Percentiles rank a stretch among this genome's conserved stretches.
These are phyloP conservation scores for Populus tomentosa DNA, from an alignment of 441 rosid genomes.

Conservation along the genomic window DNA sequence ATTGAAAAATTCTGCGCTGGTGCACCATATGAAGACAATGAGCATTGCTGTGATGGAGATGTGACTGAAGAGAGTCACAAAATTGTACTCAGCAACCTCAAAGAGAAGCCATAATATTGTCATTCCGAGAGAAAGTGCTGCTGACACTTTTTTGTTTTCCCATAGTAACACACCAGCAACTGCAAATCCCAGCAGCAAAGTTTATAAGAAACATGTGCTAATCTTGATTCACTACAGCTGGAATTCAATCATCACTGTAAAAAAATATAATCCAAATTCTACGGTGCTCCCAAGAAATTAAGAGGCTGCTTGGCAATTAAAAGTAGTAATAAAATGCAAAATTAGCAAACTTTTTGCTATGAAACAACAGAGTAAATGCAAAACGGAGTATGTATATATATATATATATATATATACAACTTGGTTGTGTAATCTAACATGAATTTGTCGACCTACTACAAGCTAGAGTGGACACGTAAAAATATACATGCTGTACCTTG, in stretches of 20 bases:
- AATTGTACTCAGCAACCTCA: slow-evolving; percentile 78
- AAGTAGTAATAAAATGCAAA: not conserved
- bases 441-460: not conserved
- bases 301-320: not conserved
- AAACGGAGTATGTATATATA: too few relatives aligned
- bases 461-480: not conserved
- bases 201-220: not conserved
- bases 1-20: slow-evolving; percentile 45
- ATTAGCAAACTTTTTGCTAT: not conserved
- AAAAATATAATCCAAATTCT: not conserved
- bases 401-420: not conserved
- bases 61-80: slow-evolving; percentile 72
- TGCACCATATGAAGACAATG: slow-evolving; percentile 60
- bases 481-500: slow-evolving; percentile 30
- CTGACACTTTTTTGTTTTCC: slow-evolving; percentile 55
- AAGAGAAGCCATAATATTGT: slow-evolving; percentile 69
- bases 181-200: slow-evolving; percentile 21
- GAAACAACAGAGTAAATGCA: not conserved
- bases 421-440: not conserved
- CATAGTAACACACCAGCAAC: slow-evolving; percentile 80
- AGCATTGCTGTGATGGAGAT: slow-evolving; percentile 66
- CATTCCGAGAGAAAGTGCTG: slow-evolving; percentile 43
- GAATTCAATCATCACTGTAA: not conserved
- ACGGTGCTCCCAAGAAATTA: not conserved
- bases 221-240: not conserved